Percentiles rank a stretch among this genome's conserved stretches.
Evolutionary conservation across 2,329 filamentous ascomycete species (phyloP).

Genomic region (Aspergillus clavatus): DNA sequence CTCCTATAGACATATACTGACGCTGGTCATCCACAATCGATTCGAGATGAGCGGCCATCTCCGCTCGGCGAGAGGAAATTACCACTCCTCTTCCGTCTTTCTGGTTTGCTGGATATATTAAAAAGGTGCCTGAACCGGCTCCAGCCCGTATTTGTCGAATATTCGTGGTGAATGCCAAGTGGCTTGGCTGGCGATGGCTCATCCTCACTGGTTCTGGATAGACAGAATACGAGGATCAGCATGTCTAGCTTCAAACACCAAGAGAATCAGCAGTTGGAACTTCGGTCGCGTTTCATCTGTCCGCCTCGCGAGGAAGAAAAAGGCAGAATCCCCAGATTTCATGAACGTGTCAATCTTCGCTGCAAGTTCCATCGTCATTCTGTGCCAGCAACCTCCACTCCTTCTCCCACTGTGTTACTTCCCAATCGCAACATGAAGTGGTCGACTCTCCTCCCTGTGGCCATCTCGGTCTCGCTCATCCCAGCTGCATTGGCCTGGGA

Average conservation of each 20-base stretch:
- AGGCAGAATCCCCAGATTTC: too few relatives aligned
- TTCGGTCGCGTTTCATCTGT: too few relatives aligned
- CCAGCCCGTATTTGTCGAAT: not conserved
- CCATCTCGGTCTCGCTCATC: conserved; percentile 1
- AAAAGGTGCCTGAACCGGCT: not conserved
- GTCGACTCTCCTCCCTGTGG: conserved; percentile 4
- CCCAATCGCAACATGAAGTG: conserved; percentile 5
- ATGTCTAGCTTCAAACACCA: not conserved
- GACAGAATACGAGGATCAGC: not conserved
- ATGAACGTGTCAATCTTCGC: too few relatives aligned
- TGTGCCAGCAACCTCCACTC: too few relatives aligned
- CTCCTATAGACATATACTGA: too few relatives aligned
- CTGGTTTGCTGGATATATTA: not conserved
- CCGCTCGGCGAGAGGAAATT: not conserved
- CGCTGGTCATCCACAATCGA: too few relatives aligned
- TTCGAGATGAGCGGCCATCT: too few relatives aligned
- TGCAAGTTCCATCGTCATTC: too few relatives aligned
- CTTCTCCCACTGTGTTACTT: not conserved
- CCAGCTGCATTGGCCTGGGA: conserved; percentile 7
- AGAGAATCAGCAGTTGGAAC: not conserved
- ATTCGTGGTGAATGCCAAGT: not conserved
- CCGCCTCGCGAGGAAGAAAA: too few relatives aligned
- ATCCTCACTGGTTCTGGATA: not conserved
- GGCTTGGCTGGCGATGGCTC: not conserved
- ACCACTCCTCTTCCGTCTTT: not conserved